Base-by-base conservation (phyloP, 164 flowering plant genomes). In the Annona cherimola region DNA sequence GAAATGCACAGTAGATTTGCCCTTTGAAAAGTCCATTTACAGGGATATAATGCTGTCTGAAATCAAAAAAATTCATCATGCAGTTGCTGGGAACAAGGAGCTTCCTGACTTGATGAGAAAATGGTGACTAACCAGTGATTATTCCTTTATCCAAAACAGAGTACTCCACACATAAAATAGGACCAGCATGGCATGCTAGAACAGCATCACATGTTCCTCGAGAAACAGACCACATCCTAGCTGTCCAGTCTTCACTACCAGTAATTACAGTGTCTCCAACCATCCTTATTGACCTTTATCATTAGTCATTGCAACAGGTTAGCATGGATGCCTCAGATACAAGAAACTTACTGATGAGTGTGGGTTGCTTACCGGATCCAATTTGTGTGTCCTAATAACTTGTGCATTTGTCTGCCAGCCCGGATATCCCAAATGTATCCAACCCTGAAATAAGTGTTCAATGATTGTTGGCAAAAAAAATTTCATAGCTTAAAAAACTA, bases 241-340 rank as follows among this genome's bases (percentile, higher is more conserved):
- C 98, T 5, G 97, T 96, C 99, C 98, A 96, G 79, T 96, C 99
- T 84, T 96, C 99, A 83, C 98, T 91, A 69, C 99, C 99, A 71
- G 98, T 90, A 64, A 96, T 70, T 63, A 96, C 64, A 62, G 92
- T 90, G 76, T 96, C 98, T 50, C 94, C 96, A 57, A 88, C 96
- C 98, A 96, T 92, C 84, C 99, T 88, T 68, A 96, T 83, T 40
- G 99, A 92, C 83, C 99, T 94, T 87, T 83, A 83, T 54, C 44
- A 61, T 73, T 50, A 19, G 39, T 54, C 70, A 43, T 60, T n/a
- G 68, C 42, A 45, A 60, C 12, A 19, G 26, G 4, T 41, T 65
- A 45, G 4, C 18, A 5, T 64, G 42, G 26, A 64, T 11, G 57
- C 41, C 14, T 66, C 46, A 66, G 26, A 18, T 44, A 74, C n/a